Base-by-base conservation (phyloP, 768 basidiomycete species). In the Atractiella rhizophila region DNA sequence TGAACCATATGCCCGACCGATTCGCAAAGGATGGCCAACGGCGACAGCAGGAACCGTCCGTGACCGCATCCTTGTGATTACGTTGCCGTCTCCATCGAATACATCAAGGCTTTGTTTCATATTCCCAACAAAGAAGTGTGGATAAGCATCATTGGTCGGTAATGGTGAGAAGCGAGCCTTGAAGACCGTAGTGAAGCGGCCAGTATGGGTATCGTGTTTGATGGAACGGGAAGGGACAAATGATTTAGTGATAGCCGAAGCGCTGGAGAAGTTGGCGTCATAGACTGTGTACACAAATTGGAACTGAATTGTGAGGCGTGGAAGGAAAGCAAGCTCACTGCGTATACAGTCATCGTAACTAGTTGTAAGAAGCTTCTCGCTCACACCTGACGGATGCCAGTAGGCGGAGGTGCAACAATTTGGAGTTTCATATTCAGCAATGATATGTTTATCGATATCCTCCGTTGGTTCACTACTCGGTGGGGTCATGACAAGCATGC, bases 311-410 rank as follows among this genome's bases (percentile, higher is more conserved):
- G 26, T 15, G 11, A 6, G 35, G 31, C 23, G 16, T 19, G 19
- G 5, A 16, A 12, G 7, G 7, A 4, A 4, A n/a, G 19, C 3
- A 16, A 16, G 53, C 57, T 33, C 37, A 63, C 60, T 43, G 35
- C 63, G 43, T 18, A 63, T 44, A n/a, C 37, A 31, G 41, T 63
- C 61, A 43, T 64, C 63, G 46, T 64, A 64, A 10, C 50, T 50
- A 11, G 63, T 64, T 4, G 54, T 58, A 19, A 62, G 39, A 2
- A 64, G 42, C 19, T 57, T 37, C 18, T 53, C 50, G 2, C 62
- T n/a, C n/a, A n/a, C n/a, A n/a, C n/a, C 63, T 40, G 56, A 56
- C n/a, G 57, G 54, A 49, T 63, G 62, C 52, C 60, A 64, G 43
- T 62, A 63, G 2, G 60, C 60, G 5, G 57, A 50, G 23, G 52